These are phyloP conservation scores for Trichoderma virens DNA, from an alignment of 495 filamentous ascomycete genomes.

Conservation along the genomic window DNA sequence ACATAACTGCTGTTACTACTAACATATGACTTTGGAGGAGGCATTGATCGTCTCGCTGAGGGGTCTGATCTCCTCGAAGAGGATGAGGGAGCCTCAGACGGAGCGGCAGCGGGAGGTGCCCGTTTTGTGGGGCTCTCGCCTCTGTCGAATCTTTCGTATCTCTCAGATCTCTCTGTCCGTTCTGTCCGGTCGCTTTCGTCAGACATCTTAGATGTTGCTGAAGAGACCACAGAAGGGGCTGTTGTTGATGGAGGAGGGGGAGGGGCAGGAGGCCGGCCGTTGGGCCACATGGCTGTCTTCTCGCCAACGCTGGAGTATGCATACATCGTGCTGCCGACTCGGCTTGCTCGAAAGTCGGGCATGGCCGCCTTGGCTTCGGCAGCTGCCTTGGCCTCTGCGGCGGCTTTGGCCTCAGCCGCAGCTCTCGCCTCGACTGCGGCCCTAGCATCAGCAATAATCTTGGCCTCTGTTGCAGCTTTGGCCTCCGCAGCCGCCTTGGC, in stretches of 20 bases:
- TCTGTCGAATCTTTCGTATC: neutral
- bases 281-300: slow-evolving; percentile 50
- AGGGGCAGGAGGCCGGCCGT: slow-evolving; percentile 34
- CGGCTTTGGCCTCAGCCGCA: slow-evolving; percentile 22
- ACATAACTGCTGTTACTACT: slow-evolving; percentile 20
- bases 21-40: slow-evolving; percentile 50
- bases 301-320: slow-evolving; percentile 48
- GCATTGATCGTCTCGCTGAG: slow-evolving; percentile 37
- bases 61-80: neutral
- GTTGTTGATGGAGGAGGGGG: slow-evolving; percentile 18
- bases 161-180: neutral
- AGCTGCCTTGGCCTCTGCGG: slow-evolving; percentile 2
- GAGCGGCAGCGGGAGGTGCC: slow-evolving; percentile 11
- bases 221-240: slow-evolving; percentile 14
- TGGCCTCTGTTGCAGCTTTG: slow-evolving; percentile 16
- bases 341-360: slow-evolving; percentile 18
- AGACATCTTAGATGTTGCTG: slow-evolving; percentile 17
- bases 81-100: neutral
- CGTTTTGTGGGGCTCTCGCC: slow-evolving; percentile 12
- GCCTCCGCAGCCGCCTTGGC: neutral
- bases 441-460: neutral
- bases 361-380: slow-evolving; percentile 2
- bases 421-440: slow-evolving; percentile 17
- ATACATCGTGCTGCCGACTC: slow-evolving; percentile 37
- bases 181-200: slow-evolving; percentile 13